These are phyloP conservation scores for Syzygium jambos DNA, from an alignment of 345 rosid genomes.

Conservation along the genomic window DNA sequence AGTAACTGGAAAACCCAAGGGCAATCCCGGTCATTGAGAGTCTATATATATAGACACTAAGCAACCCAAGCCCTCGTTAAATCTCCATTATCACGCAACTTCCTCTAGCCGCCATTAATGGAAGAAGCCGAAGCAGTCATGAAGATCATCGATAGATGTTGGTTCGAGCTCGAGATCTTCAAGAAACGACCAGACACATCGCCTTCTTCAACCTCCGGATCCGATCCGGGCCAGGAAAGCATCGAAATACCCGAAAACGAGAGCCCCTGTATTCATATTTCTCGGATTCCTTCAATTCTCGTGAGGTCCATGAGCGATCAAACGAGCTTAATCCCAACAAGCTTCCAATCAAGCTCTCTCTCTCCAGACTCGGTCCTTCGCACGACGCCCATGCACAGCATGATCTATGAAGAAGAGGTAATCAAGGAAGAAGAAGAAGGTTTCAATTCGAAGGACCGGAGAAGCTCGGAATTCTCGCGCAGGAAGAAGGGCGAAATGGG, in stretches of 20 bases:
- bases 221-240: conserved; percentile 5
- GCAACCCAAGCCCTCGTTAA: not conserved
- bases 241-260: conserved; percentile 11
- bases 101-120: conserved; percentile 22
- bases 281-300: conserved; percentile 9
- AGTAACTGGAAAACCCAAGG: not conserved
- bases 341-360: conserved; percentile 1
- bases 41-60: not conserved
- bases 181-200: conserved; percentile 8
- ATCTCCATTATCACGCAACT: not conserved
- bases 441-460: not conserved
- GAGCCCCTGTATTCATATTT: conserved; percentile 1
- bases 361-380: conserved; percentile 45
- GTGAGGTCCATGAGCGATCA: conserved; percentile 52
- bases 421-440: not conserved
- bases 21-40: not conserved
- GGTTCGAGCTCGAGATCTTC: conserved; percentile 40
- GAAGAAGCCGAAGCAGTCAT: conserved; percentile 14
- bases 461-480: not conserved
- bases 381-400: conserved; percentile 6
- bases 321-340: conserved; percentile 16
- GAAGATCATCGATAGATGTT: conserved; percentile 32
- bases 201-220: not conserved
- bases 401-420: conserved; percentile 10
- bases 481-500: not conserved